Percentiles rank a stretch among this genome's conserved stretches.
Evolutionary conservation across 2,329 filamentous ascomycete genomes (phyloP).

Genomic region (Ophiocordyceps robertsii): DNA sequence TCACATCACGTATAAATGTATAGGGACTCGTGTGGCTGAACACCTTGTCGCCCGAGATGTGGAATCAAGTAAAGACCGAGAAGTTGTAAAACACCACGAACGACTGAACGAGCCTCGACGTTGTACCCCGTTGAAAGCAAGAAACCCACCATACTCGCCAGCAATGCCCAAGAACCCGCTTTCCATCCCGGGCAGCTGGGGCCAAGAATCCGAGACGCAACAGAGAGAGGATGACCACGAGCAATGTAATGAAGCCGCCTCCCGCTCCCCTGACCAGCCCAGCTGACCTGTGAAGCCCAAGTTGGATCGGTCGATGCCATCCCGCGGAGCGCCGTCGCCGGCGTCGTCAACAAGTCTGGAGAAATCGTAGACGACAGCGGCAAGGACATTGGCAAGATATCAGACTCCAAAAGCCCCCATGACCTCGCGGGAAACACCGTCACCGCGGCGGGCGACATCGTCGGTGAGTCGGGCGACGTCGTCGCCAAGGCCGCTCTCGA

Average conservation of each 20-base stretch:
- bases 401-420: slow-evolving; percentile 23
- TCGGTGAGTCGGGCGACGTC: slow-evolving; percentile 15
- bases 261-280: too few relatives aligned
- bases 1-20: too few relatives aligned
- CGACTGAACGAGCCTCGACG: too few relatives aligned
- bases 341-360: slow-evolving; percentile 29
- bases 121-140: too few relatives aligned
- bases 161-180: slow-evolving; percentile 1
- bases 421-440: slow-evolving; percentile 28
- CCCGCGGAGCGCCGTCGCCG: slow-evolving; percentile 24
- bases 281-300: background rate
- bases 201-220: background rate
- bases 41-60: too few relatives aligned
- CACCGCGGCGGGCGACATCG: slow-evolving; percentile 13
- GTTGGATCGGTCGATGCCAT: slow-evolving; percentile 11
- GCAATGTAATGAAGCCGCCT: too few relatives aligned
- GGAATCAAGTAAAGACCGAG: too few relatives aligned
- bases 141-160: background rate
- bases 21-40: too few relatives aligned
- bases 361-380: slow-evolving; percentile 30
- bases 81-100: too few relatives aligned
- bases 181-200: background rate
- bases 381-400: slow-evolving; percentile 27
- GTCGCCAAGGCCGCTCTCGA: slow-evolving; percentile 27
- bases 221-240: background rate